These are phyloP conservation scores for Plasmodium gonderi DNA, from an alignment of 169 alveolate genomes.

Conservation along the genomic window DNA sequence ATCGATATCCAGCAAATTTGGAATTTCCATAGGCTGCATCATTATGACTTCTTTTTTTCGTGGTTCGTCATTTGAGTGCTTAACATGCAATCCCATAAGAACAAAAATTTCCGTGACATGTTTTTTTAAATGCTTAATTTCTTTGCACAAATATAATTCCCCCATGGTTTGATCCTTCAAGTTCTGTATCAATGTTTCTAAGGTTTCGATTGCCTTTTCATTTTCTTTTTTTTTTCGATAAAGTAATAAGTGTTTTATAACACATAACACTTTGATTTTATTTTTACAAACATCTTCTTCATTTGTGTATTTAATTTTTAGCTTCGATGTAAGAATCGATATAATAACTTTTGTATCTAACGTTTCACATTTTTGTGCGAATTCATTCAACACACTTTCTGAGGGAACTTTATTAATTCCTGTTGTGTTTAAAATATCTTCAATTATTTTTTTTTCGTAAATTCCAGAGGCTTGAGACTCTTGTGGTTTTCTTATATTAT, in stretches of 20 bases:
- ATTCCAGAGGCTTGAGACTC: slow-evolving; percentile 32
- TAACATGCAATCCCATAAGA: slow-evolving; percentile 36
- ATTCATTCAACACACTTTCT: slow-evolving; percentile 43
- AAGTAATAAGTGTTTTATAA: slow-evolving; percentile 19
- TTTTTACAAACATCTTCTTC: slow-evolving; percentile 62
- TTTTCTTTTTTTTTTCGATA: slow-evolving; percentile 35
- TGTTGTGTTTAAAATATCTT: slow-evolving; percentile 23
- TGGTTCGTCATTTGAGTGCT: not conserved
- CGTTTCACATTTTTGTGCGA: slow-evolving; percentile 57
- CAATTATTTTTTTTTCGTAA: slow-evolving; percentile 48
- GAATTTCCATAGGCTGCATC: not conserved
- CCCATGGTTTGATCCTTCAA: slow-evolving; percentile 50
- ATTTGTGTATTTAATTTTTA: not conserved
- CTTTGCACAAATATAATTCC: slow-evolving; percentile 50
- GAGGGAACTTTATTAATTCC: slow-evolving; percentile 55
- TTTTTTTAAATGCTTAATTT: slow-evolving; percentile 66
- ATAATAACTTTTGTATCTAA: slow-evolving; percentile 60
- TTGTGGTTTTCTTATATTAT: slow-evolving; percentile 6
- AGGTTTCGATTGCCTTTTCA: slow-evolving; percentile 31
- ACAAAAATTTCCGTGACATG: slow-evolving; percentile 37
- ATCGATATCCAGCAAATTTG: slow-evolving; percentile 33
- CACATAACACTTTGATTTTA: slow-evolving; percentile 43
- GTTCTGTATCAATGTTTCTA: slow-evolving; percentile 12
- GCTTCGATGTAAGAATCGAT: slow-evolving; percentile 32
- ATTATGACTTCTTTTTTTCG: not conserved